Evolutionary conservation across 1,139 yeast genomes (phyloP).

Genomic region (Zygosaccharomyces sapae): DNA sequence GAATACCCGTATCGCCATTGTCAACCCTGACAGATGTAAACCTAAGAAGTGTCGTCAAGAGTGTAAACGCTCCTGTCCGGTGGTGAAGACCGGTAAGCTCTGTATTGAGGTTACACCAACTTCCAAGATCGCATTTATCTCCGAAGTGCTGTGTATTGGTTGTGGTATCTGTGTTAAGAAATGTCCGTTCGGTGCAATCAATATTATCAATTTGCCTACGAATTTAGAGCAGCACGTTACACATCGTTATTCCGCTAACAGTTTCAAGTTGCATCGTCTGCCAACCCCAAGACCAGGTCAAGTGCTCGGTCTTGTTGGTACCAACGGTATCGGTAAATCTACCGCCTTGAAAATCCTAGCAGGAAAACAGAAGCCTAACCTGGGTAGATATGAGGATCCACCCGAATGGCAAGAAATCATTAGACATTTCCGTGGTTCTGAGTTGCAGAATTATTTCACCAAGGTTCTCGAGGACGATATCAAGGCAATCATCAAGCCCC

Average conservation of each 20-base stretch:
- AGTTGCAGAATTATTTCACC: constrained; percentile 91
- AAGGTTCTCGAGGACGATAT: constrained; percentile 89
- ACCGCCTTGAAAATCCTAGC: constrained; percentile 95
- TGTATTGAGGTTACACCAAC: constrained; percentile 95
- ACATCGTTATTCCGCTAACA: constrained; percentile 95
- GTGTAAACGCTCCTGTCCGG: constrained; percentile 95
- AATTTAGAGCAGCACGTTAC: constrained; percentile 89
- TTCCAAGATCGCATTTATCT: constrained; percentile 87
- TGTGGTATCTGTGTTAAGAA: constrained; percentile 99
- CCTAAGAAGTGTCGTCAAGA: constrained; percentile 98
- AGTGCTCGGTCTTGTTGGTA: constrained; percentile 94
- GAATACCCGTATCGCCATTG: constrained; percentile 88
- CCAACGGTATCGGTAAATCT: constrained; percentile 98
- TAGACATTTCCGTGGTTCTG: constrained; percentile 90
- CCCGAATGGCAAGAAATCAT: constrained; percentile 97
- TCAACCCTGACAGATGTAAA: constrained; percentile 88
- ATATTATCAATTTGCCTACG: constrained; percentile 92
- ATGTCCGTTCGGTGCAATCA: constrained; percentile 96
- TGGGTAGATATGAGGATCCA: constrained; percentile 90
- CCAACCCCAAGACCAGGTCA: constrained; percentile 99
- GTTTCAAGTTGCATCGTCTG: constrained; percentile 91
- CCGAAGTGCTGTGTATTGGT: constrained; percentile 95
- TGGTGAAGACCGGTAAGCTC: constrained; percentile 92
- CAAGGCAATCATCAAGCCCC: constrained; percentile 95
- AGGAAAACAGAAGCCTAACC: constrained; percentile 96